These are phyloP conservation scores for Rhizopogon sp. DNA, from an alignment of 768 basidiomycete genomes.

Conservation along the genomic window DNA sequence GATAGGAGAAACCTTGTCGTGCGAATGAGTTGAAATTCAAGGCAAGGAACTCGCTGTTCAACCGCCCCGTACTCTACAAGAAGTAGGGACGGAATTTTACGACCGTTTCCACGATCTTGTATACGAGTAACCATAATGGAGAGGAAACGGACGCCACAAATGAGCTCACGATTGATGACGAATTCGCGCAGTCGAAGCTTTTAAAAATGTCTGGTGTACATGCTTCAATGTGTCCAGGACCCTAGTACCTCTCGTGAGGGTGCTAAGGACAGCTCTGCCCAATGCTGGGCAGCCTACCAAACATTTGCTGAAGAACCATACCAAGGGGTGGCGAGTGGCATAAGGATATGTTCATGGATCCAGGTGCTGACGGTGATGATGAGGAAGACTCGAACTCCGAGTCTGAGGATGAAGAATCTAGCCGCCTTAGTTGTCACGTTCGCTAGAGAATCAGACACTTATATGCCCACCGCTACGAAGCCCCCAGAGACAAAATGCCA, in stretches of 20 bases:
- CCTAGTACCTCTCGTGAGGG: background rate
- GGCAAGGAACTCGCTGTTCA: conserved; percentile 63
- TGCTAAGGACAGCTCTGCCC: background rate
- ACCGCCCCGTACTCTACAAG: conserved; percentile 61
- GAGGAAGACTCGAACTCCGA: no score
- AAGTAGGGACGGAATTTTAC: conserved; percentile 36
- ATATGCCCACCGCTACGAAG: no score
- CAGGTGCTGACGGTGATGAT: no score
- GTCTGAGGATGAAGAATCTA: no score
- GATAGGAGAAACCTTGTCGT: conserved; percentile 14
- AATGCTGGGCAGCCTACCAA: no score
- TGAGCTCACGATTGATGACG: conserved; percentile 87
- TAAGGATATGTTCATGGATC: no score
- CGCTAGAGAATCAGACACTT: no score
- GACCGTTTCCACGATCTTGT: background rate
- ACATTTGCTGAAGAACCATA: no score
- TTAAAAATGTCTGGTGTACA: conserved; percentile 79
- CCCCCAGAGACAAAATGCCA: no score
- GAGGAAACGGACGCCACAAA: conserved; percentile 98
- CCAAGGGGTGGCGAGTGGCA: no score
- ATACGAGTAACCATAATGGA: conserved; percentile 24
- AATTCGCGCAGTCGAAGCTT: conserved; percentile 73
- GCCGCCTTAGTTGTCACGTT: no score
- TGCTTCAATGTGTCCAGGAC: conserved; percentile 51
- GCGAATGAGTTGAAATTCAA: conserved; percentile 73